A percentile compares a stretch with the other conserved stretches of the same genome.
Conservation (phyloP, 1,139 yeast species). For the Hyphopichia burtonii region DNA sequence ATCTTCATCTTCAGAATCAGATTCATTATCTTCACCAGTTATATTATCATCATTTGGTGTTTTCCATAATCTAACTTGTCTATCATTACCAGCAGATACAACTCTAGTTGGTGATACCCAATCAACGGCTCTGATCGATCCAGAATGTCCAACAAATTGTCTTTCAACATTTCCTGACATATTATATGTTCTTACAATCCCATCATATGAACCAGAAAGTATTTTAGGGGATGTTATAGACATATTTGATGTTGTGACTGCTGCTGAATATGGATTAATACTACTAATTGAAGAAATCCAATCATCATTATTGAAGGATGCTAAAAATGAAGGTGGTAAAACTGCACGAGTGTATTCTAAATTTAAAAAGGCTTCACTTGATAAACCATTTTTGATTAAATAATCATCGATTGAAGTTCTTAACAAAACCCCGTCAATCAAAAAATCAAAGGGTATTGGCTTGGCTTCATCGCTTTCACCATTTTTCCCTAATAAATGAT, state of each 20-base stretch:
- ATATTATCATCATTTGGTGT: slow-evolving; percentile 49
- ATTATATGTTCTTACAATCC: slow-evolving; percentile 87
- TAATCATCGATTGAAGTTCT: slow-evolving; percentile 81
- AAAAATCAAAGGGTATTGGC: slow-evolving; percentile 89
- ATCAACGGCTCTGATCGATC: slow-evolving; percentile 76
- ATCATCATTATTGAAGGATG: slow-evolving; percentile 89
- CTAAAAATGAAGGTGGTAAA: slow-evolving; percentile 87
- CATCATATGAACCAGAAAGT: slow-evolving; percentile 90
- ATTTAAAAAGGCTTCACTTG: slow-evolving; percentile 76
- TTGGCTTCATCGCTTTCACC: slow-evolving; percentile 39
- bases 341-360: slow-evolving; percentile 91
- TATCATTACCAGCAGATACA: slow-evolving; percentile 85
- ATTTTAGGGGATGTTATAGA: slow-evolving; percentile 46
- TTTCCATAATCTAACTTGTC: slow-evolving; percentile 88
- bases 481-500: slow-evolving; percentile 63
- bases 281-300: slow-evolving; percentile 86
- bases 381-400: slow-evolving; percentile 70
- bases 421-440: slow-evolving; percentile 78
- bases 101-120: slow-evolving; percentile 76
- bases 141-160: slow-evolving; percentile 85
- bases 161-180: slow-evolving; percentile 79
- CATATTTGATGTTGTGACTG: slow-evolving; percentile 30
- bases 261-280: slow-evolving; percentile 28
- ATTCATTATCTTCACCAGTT: slow-evolving; percentile 22
- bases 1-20: slow-evolving; percentile 33